A percentile compares a stretch with the other conserved stretches of the same genome.
phyloP scores from a whole-genome alignment of 371 early-diverging fungal species.

The Saksenaea oblongispora region DNA sequence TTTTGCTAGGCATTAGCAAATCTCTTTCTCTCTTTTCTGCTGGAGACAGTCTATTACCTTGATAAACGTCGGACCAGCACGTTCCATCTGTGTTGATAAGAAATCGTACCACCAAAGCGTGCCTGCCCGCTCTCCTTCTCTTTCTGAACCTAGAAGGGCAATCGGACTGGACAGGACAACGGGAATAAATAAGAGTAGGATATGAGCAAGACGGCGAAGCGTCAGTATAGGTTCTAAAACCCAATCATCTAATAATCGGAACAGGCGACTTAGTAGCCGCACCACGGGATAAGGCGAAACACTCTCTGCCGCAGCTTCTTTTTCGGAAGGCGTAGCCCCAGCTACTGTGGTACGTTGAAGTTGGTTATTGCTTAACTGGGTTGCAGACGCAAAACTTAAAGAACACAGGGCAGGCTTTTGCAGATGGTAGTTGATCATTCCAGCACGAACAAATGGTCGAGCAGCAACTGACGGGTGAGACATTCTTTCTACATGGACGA shows the following conservation, averaged over 20 bases:
- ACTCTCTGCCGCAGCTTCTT: slow-evolving; percentile 19
- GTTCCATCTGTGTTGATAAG: slow-evolving; percentile 76
- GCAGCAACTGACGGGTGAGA: background rate
- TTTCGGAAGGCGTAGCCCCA: slow-evolving; percentile 28
- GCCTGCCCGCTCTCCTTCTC: slow-evolving; percentile 59
- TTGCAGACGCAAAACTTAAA: background rate
- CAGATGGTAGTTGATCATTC: background rate
- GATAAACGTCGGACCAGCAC: slow-evolving; percentile 92
- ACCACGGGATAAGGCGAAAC: slow-evolving; percentile 20
- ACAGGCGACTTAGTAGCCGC: slow-evolving; percentile 22
- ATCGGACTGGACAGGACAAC: slow-evolving; percentile 57
- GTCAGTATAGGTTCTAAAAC: slow-evolving; percentile 62
- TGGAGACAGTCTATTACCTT: slow-evolving; percentile 53
- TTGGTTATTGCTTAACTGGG: background rate
- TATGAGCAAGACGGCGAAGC: slow-evolving; percentile 57
- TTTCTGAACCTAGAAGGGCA: slow-evolving; percentile 55
- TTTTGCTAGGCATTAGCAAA: background rate
- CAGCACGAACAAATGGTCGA: background rate
- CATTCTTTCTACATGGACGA: background rate
- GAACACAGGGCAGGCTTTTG: background rate
- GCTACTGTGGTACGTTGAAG: background rate
- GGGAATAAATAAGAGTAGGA: slow-evolving; percentile 66
- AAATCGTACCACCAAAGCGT: slow-evolving; percentile 85
- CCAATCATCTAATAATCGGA: slow-evolving; percentile 44
- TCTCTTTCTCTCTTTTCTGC: background rate